Conservation (phyloP, 78 protist genomes). For the Emiliania huxleyi region DNA sequence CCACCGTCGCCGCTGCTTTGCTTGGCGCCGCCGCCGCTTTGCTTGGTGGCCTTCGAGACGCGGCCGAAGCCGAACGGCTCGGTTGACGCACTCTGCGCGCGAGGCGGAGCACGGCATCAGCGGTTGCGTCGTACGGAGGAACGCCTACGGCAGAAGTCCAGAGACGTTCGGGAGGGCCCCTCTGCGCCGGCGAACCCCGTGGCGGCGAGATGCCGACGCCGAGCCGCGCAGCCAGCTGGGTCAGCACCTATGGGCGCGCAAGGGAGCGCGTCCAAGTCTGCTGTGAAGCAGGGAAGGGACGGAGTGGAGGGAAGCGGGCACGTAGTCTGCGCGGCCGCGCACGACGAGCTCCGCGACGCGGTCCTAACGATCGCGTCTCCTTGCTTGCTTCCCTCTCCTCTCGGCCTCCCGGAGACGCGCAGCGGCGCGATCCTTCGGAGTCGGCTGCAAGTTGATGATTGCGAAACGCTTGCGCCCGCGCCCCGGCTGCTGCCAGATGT, state of each 20-base stretch:
- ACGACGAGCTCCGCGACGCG: background rate
- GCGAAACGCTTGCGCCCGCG: background rate
- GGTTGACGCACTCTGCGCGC: background rate
- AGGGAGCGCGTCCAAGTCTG: no score
- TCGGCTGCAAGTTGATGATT: slow-evolving; percentile 44
- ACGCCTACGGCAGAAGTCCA: no score
- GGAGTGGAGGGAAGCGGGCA: background rate
- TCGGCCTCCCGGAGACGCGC: background rate
- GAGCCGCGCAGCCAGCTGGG: no score
- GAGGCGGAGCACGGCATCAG: background rate
- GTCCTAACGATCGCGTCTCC: no score
- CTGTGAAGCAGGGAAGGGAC: background rate
- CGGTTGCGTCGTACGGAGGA: background rate
- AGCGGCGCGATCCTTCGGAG: slow-evolving; percentile 26
- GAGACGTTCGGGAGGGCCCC: no score
- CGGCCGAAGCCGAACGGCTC: background rate
- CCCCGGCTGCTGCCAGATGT: background rate
- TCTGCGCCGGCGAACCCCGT: no score
- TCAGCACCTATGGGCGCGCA: no score
- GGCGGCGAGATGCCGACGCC: no score
- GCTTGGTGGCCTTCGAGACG: no score
- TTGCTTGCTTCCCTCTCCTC: no score
- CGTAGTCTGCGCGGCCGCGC: background rate
- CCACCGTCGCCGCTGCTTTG: no score
- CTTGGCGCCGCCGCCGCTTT: background rate